Conservation (phyloP, 257 asterid species). For the Thymus mandschuricus region DNA sequence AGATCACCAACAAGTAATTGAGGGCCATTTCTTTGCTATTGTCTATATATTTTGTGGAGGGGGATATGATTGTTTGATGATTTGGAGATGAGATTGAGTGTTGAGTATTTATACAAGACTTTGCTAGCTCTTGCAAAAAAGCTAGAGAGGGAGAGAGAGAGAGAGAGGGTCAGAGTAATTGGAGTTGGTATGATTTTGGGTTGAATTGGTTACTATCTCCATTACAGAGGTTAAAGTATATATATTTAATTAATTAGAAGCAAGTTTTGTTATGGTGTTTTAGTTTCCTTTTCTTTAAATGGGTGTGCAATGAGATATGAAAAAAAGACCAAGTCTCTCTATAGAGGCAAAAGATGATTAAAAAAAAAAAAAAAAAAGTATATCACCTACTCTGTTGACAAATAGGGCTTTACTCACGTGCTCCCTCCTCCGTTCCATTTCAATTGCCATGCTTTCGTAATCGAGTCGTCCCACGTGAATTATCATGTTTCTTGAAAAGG, state of each 20-base stretch:
- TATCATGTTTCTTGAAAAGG: too few relatives aligned
- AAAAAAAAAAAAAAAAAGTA: conserved; percentile 4
- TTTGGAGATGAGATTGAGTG: conserved; percentile 26
- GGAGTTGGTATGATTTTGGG: conserved; percentile 68
- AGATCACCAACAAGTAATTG: conserved; percentile 41
- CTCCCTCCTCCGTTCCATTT: too few relatives aligned
- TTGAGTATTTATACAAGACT: conserved; percentile 45
- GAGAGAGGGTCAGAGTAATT: conserved; percentile 18
- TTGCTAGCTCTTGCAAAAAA: neutral
- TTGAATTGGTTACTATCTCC: conserved; percentile 46
- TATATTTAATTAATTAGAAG: conserved; percentile 4
- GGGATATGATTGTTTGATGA: conserved; percentile 36
- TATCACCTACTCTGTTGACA: conserved; percentile 63
- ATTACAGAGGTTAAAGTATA: conserved; percentile 3
- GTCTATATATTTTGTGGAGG: conserved; percentile 8
- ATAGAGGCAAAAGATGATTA: conserved; percentile 21
- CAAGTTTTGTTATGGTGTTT: neutral
- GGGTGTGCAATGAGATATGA: too few relatives aligned
- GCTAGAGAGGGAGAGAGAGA: neutral
- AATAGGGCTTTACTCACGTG: conserved; percentile 7
- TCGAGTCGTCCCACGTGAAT: too few relatives aligned
- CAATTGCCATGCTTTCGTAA: too few relatives aligned
- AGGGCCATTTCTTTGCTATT: conserved; percentile 39
- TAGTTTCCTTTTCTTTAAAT: neutral
- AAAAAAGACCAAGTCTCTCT: conserved; percentile 31